Percentiles rank a stretch among this genome's conserved stretches.
Evolutionary conservation across 2,329 filamentous ascomycete genomes (phyloP).

Genomic region (Colletotrichum sp.): DNA sequence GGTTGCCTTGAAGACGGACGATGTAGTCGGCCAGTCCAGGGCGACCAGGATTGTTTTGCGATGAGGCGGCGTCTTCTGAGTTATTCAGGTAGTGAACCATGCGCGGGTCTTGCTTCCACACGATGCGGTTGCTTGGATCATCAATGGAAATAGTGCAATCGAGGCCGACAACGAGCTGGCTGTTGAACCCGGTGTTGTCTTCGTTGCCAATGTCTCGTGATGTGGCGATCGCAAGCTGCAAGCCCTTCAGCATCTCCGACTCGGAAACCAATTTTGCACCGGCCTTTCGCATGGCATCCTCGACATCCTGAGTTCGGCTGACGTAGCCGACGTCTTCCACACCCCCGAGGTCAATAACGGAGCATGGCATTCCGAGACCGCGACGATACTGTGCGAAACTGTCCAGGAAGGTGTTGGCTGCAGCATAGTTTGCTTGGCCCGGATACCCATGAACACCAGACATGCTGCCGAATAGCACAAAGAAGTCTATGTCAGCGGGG

Average conservation of each 20-base stretch:
- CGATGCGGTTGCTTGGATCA: not conserved
- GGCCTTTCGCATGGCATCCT: not conserved
- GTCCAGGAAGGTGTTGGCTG: conserved; percentile 46
- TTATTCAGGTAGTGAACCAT: not conserved
- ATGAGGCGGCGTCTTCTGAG: no score
- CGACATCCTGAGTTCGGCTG: conserved; percentile 37
- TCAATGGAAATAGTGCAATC: not conserved
- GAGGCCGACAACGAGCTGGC: not conserved
- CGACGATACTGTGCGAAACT: conserved; percentile 40
- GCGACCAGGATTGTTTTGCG: not conserved
- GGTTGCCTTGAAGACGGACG: not conserved
- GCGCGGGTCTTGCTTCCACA: not conserved
- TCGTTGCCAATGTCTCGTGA: not conserved
- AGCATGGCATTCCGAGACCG: conserved; percentile 37
- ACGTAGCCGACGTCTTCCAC: conserved; percentile 40
- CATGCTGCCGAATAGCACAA: conserved; percentile 39
- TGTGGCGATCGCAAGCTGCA: not conserved
- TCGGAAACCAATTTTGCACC: not conserved
- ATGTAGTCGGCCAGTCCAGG: not conserved
- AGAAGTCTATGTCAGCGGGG: conserved; percentile 36
- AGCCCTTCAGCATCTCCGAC: not conserved
- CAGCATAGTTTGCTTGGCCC: conserved; percentile 44
- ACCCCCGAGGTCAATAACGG: conserved; percentile 41
- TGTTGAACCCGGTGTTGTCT: not conserved
- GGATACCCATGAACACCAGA: conserved; percentile 36